phyloP scores from a whole-genome alignment of 176 grass and related monocot genomes.

The Eleusine indica region DNA sequence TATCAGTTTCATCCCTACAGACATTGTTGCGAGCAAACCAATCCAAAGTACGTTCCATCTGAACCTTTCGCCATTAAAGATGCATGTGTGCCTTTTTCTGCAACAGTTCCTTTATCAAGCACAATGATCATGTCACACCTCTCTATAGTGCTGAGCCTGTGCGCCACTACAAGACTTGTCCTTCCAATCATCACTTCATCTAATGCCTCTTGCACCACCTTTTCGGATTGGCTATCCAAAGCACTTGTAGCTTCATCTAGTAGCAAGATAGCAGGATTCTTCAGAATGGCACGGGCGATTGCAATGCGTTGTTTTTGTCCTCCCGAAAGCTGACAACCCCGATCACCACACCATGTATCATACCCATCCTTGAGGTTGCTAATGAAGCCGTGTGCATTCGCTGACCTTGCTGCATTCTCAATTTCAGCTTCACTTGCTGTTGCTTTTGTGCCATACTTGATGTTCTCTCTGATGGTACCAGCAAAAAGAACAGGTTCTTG shows the following conservation, averaged over 20 bases:
- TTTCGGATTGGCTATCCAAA: slow-evolving; percentile 88
- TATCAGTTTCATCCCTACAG: no score
- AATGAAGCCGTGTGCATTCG: no score
- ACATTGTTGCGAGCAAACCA: slow-evolving; percentile 70
- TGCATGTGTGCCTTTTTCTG: slow-evolving; percentile 86
- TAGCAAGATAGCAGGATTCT: slow-evolving; percentile 78
- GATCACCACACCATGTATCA: slow-evolving; percentile 46
- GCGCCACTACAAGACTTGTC: slow-evolving; percentile 86
- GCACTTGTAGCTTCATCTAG: slow-evolving; percentile 96
- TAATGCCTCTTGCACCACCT: slow-evolving; percentile 82
- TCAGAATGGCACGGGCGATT: slow-evolving; percentile 86
- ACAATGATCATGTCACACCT: slow-evolving; percentile 80
- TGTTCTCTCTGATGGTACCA: no score
- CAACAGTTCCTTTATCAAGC: slow-evolving; percentile 69
- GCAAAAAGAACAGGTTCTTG: no score
- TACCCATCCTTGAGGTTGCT: no score
- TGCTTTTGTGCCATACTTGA: no score
- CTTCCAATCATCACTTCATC: slow-evolving; percentile 78
- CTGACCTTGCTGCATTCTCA: slow-evolving; percentile 51
- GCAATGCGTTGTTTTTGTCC: slow-evolving; percentile 94
- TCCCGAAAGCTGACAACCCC: slow-evolving; percentile 85
- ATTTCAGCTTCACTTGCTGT: slow-evolving; percentile 40
- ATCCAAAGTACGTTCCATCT: slow-evolving; percentile 63
- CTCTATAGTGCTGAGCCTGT: slow-evolving; percentile 82
- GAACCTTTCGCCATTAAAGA: slow-evolving; percentile 76